A percentile compares a stretch with the other conserved stretches of the same genome.
Conservation (phyloP, 805 yeast genomes). For the Saturnispora silvae region DNA sequence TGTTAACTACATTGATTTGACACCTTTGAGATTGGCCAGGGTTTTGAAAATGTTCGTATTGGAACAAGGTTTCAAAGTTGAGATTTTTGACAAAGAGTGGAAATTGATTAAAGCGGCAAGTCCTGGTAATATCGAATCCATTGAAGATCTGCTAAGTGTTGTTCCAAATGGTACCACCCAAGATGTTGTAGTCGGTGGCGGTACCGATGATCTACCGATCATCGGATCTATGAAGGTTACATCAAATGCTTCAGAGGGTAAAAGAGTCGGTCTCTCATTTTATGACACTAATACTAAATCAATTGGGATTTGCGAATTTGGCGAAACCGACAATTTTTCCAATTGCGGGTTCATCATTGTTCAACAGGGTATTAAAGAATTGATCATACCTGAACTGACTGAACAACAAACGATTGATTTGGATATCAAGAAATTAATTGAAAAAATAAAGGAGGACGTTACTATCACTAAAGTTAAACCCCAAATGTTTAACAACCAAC, state of each 20-base stretch:
- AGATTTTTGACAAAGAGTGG: slow-evolving; percentile 67
- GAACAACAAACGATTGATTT: slow-evolving; percentile 26
- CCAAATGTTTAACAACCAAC: slow-evolving; percentile 50
- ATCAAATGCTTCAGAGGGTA: slow-evolving; percentile 31
- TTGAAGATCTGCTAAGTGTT: slow-evolving; percentile 52
- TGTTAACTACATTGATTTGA: slow-evolving; percentile 60
- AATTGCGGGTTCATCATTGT: slow-evolving; percentile 78
- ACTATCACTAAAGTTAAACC: slow-evolving; percentile 52
- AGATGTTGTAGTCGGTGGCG: background rate
- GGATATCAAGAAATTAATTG: slow-evolving; percentile 54
- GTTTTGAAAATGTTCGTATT: slow-evolving; percentile 57
- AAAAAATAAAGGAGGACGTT: slow-evolving; percentile 68
- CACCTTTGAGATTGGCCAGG: slow-evolving; percentile 60
- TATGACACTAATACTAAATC: slow-evolving; percentile 59
- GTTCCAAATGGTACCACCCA: background rate
- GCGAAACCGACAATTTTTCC: slow-evolving; percentile 79
- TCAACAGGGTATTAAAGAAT: slow-evolving; percentile 85
- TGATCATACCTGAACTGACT: slow-evolving; percentile 41
- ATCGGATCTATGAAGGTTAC: slow-evolving; percentile 42
- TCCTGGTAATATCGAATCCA: slow-evolving; percentile 79
- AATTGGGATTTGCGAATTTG: slow-evolving; percentile 67
- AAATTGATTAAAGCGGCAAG: slow-evolving; percentile 52
- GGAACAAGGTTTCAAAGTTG: slow-evolving; percentile 66
- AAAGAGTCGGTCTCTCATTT: slow-evolving; percentile 66
- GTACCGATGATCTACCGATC: slow-evolving; percentile 33